These are phyloP conservation scores for Mixia osmundae DNA, from an alignment of 1,284 basidiomycete species.

Conservation along the genomic window DNA sequence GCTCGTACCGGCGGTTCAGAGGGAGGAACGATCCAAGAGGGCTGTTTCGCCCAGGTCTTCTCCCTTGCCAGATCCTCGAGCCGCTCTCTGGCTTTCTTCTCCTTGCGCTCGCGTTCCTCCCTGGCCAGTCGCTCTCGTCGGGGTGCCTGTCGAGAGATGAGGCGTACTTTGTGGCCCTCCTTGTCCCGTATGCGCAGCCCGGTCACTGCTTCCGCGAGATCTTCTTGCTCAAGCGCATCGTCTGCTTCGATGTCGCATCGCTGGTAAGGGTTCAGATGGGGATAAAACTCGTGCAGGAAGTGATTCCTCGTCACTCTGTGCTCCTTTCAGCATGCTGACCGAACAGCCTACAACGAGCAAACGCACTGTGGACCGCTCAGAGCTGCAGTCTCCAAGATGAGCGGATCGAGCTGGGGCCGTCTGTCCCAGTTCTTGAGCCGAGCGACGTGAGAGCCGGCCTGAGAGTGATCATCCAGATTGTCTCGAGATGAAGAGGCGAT, in stretches of 20 bases:
- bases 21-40: neutral
- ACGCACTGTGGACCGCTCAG: conserved; percentile 16
- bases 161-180: conserved; percentile 7
- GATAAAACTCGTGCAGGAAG: conserved; percentile 18
- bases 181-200: conserved; percentile 3
- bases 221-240: neutral
- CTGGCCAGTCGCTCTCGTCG: neutral
- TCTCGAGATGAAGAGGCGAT: no score
- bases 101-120: neutral
- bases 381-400: conserved; percentile 18
- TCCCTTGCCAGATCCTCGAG: neutral
- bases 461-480: no score
- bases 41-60: neutral
- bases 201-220: neutral
- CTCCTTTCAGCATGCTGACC: neutral
- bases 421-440: no score
- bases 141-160: conserved; percentile 1
- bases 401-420: conserved; percentile 15
- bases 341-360: neutral
- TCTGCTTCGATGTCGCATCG: conserved; percentile 6
- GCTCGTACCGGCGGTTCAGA: neutral
- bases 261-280: conserved; percentile 9
- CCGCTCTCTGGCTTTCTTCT: neutral
- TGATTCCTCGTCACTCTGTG: conserved; percentile 18
- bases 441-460: no score